phyloP scores from a whole-genome alignment of 2,329 filamentous ascomycete genomes.

The Ceratocystis cacaofunesta region DNA sequence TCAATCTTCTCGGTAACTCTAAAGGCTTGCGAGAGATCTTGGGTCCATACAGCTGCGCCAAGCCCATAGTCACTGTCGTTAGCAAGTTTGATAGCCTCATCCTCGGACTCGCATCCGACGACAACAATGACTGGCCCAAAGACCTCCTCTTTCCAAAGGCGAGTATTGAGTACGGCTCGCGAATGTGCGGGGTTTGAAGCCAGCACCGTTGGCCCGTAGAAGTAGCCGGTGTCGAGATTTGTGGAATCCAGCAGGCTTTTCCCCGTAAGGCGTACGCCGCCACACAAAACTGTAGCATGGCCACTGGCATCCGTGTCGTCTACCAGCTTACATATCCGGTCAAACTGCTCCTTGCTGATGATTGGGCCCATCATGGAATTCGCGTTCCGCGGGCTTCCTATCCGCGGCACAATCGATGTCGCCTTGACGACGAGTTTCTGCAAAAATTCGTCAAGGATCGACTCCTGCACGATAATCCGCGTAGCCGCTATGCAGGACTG shows the following conservation, averaged over 20 bases:
- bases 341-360: conserved; percentile 21
- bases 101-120: conserved; percentile 27
- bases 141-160: conserved; percentile 45
- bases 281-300: conserved; percentile 20
- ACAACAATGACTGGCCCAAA: conserved; percentile 52
- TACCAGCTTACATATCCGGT: conserved; percentile 49
- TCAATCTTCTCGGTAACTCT: conserved; percentile 37
- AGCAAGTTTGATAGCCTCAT: conserved; percentile 23
- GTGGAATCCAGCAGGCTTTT: conserved; percentile 29
- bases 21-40: conserved; percentile 34
- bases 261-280: conserved; percentile 24
- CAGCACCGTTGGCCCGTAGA: conserved; percentile 22
- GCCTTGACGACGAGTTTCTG: conserved; percentile 39
- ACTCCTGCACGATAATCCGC: conserved; percentile 40
- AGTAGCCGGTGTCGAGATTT: conserved; percentile 41
- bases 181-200: conserved; percentile 36
- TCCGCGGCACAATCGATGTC: conserved; percentile 26
- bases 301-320: conserved; percentile 29
- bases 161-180: conserved; percentile 22
- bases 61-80: conserved; percentile 39
- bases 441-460: conserved; percentile 40
- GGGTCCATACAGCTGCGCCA: conserved; percentile 41
- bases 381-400: conserved; percentile 25
- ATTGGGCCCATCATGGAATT: conserved; percentile 32
- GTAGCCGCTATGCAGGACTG: conserved; percentile 47